These are phyloP conservation scores for Hypericum androsaemum DNA, from an alignment of 345 rosid species.

Conservation along the genomic window DNA sequence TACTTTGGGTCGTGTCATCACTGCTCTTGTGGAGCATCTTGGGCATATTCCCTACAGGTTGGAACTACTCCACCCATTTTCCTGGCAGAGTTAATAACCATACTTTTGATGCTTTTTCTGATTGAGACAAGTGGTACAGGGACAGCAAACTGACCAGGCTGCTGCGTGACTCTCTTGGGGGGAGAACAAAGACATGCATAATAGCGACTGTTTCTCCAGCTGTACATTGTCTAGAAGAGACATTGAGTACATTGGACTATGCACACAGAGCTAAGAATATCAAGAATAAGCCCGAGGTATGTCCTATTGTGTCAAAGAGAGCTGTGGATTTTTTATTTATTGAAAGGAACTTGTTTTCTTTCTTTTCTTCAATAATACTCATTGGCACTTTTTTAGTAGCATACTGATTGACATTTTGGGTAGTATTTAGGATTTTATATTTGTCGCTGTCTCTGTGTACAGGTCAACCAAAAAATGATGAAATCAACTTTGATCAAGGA, in stretches of 20 bases:
- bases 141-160: conserved; percentile 99
- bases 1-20: conserved; percentile 91
- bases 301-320: no score
- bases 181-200: conserved; percentile 97
- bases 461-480: conserved; percentile 99
- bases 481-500: conserved; percentile 96
- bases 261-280: conserved; percentile 97
- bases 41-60: conserved; percentile 95
- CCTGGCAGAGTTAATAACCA: conserved; percentile 1
- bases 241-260: conserved; percentile 90
- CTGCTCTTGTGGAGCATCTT: conserved; percentile 98
- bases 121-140: conserved; percentile 33
- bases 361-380: no score
- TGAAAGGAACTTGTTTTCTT: no score
- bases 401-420: no score
- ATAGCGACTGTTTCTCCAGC: conserved; percentile 99
- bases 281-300: conserved; percentile 97
- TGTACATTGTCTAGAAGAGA: conserved; percentile 96
- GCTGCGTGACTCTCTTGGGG: conserved; percentile 98
- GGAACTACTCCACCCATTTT: conserved; percentile 7
- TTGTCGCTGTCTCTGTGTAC: background rate
- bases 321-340: no score
- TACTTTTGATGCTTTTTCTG: conserved; percentile 8
- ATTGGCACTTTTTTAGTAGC: no score
- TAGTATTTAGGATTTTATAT: no score